These are phyloP conservation scores for Pseudocercospora musae DNA, from an alignment of 2,329 filamentous ascomycete genomes.

Conservation along the genomic window DNA sequence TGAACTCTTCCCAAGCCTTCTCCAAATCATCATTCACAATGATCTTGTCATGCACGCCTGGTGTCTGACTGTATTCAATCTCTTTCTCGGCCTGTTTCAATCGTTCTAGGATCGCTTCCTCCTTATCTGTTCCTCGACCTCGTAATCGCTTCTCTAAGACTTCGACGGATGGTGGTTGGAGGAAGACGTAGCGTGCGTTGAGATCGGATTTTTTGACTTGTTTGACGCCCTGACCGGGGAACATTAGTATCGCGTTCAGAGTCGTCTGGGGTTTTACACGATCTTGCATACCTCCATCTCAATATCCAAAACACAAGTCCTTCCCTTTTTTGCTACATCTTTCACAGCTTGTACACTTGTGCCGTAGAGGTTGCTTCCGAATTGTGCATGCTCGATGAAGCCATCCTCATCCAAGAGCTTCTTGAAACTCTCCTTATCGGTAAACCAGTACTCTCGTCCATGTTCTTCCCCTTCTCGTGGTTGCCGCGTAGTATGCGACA, in stretches of 20 bases:
- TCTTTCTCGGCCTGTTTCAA: constrained; percentile 70
- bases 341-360: constrained; percentile 77
- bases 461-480: constrained; percentile 73
- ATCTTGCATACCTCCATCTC: constrained; percentile 75
- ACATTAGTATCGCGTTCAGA: not conserved
- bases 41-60: constrained; percentile 63
- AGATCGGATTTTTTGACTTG: constrained; percentile 78
- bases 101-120: constrained; percentile 67
- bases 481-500: constrained; percentile 70
- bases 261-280: not conserved
- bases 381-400: constrained; percentile 85
- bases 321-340: constrained; percentile 65
- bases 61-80: constrained; percentile 67
- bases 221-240: constrained; percentile 68
- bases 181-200: constrained; percentile 77
- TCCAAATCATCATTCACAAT: constrained; percentile 66
- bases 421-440: constrained; percentile 64
- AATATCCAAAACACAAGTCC: constrained; percentile 84
- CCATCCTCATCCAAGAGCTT: constrained; percentile 63
- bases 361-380: constrained; percentile 83
- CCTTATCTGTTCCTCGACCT: constrained; percentile 73
- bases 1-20: constrained; percentile 52
- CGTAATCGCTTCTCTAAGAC: constrained; percentile 71
- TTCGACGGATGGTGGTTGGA: constrained; percentile 73
- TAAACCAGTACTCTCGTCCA: constrained; percentile 79